Conservation (phyloP, 305 asterid genomes). For the Ilex paraguariensis region DNA sequence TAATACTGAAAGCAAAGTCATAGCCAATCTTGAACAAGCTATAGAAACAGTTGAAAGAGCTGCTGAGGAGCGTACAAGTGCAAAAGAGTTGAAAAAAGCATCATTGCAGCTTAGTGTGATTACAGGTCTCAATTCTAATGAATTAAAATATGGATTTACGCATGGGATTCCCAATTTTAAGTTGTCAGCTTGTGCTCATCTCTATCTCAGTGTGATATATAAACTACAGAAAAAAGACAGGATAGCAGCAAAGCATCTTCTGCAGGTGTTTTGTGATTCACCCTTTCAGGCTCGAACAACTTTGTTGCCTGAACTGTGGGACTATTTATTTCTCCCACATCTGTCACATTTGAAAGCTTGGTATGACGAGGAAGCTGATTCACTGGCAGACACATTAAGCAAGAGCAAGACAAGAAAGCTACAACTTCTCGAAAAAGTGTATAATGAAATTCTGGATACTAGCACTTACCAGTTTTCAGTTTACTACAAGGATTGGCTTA, state of each 20-base stretch:
- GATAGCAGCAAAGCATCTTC: conserved; percentile 66
- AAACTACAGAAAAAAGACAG: conserved; percentile 58
- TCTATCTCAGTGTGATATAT: conserved; percentile 69
- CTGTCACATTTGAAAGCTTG: conserved; percentile 54
- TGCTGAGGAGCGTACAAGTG: conserved; percentile 37
- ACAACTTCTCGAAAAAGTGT: conserved; percentile 43
- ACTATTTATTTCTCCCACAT: conserved; percentile 50
- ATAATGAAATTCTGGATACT: conserved; percentile 48
- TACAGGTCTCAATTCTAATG: conserved; percentile 62
- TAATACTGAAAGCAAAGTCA: conserved; percentile 46
- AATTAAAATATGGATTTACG: conserved; percentile 48
- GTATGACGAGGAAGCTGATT: conserved; percentile 42
- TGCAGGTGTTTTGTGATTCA: conserved; percentile 62
- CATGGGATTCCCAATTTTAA: conserved; percentile 61
- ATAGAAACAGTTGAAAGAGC: conserved; percentile 64
- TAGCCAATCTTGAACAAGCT: conserved; percentile 69
- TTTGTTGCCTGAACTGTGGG: conserved; percentile 72
- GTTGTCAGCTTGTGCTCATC: conserved; percentile 83
- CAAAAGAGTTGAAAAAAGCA: conserved; percentile 64
- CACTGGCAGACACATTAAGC: conserved; percentile 24
- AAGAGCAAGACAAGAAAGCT: conserved; percentile 23
- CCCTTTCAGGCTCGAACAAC: conserved; percentile 58
- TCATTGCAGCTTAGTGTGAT: conserved; percentile 83
- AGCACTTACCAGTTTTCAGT: conserved; percentile 55
- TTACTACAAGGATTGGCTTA: conserved; percentile 81